Percentiles rank a stretch among this genome's conserved stretches.
Evolutionary conservation across 192 early-diverging fungal species (phyloP).

Genomic region (Mortierella claussenii): DNA sequence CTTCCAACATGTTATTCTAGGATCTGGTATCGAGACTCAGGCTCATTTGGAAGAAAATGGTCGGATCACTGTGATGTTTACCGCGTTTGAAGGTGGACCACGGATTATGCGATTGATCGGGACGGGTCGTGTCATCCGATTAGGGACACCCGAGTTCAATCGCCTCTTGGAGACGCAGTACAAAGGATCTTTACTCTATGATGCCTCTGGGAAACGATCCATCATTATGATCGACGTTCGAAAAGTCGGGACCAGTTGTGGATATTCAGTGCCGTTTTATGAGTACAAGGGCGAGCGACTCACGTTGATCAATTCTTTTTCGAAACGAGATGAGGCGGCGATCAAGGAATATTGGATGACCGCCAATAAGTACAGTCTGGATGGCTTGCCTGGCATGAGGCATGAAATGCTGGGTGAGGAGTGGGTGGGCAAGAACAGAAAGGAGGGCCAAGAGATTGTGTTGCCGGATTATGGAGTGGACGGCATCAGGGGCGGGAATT

Average conservation of each 20-base stretch:
- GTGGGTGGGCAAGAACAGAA: conserved; percentile 13
- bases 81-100: conserved; percentile 71
- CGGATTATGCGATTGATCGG: conserved; percentile 72
- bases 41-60: conserved; percentile 72
- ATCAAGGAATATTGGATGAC: conserved; percentile 44
- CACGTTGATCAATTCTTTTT: conserved; percentile 56
- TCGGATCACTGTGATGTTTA: conserved; percentile 73
- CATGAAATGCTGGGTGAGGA: conserved; percentile 29
- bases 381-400: conserved; percentile 64
- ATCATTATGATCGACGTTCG: conserved; percentile 66
- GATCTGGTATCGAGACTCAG: conserved; percentile 67
- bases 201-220: conserved; percentile 57
- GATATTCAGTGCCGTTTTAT: conserved; percentile 69
- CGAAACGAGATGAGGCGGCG: conserved; percentile 50
- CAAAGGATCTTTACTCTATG: conserved; percentile 36
- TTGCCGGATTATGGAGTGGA: too few relatives aligned
- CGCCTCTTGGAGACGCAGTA: conserved; percentile 58
- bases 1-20: not conserved
- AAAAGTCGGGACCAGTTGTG: conserved; percentile 68
- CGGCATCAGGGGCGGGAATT: too few relatives aligned
- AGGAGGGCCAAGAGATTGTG: conserved; percentile 4
- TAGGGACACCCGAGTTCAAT: conserved; percentile 59
- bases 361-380: conserved; percentile 64
- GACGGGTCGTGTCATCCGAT: conserved; percentile 60
- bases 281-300: conserved; percentile 62